Evolutionary conservation across 225 moss, liverwort and hornwort genomes (phyloP).

Genomic region (Marchantia polymorpha): DNA sequence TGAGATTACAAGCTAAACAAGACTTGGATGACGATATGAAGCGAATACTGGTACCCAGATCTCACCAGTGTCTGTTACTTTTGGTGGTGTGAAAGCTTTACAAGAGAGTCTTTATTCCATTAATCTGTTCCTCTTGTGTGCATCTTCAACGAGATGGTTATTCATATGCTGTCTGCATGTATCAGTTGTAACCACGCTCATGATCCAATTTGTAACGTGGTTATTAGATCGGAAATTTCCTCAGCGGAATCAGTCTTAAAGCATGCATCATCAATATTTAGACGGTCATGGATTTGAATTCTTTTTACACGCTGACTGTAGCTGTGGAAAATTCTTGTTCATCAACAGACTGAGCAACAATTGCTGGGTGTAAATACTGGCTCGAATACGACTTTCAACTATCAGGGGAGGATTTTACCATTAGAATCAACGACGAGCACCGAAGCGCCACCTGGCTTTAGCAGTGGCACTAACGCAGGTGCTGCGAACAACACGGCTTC

Average conservation of each 20-base stretch:
- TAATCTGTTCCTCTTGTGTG: background rate
- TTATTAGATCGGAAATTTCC: background rate
- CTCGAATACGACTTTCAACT: constrained; percentile 11
- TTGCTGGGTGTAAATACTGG: constrained; percentile 35
- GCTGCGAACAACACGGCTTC: constrained; percentile 1
- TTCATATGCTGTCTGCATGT: background rate
- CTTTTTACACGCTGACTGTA: background rate
- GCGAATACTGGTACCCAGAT: constrained; percentile 62
- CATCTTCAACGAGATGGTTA: background rate
- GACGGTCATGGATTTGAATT: background rate
- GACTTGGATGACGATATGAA: constrained; percentile 80
- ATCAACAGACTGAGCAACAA: constrained; percentile 80
- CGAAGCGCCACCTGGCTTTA: constrained; percentile 87
- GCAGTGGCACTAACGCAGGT: constrained; percentile 29
- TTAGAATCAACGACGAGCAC: constrained; percentile 37
- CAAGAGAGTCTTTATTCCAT: background rate
- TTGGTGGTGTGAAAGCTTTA: background rate
- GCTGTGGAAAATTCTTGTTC: background rate
- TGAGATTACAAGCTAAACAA: constrained; percentile 84
- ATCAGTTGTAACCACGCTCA: background rate
- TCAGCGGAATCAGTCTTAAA: background rate
- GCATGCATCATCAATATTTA: background rate
- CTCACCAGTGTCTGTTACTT: background rate
- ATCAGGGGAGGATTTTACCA: constrained; percentile 37
- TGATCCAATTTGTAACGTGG: no score